A percentile compares a stretch with the other conserved stretches of the same genome.
These are phyloP conservation scores for Colletotrichum tabaci DNA, from an alignment of 2,329 filamentous ascomycete species.

Conservation along the genomic window DNA sequence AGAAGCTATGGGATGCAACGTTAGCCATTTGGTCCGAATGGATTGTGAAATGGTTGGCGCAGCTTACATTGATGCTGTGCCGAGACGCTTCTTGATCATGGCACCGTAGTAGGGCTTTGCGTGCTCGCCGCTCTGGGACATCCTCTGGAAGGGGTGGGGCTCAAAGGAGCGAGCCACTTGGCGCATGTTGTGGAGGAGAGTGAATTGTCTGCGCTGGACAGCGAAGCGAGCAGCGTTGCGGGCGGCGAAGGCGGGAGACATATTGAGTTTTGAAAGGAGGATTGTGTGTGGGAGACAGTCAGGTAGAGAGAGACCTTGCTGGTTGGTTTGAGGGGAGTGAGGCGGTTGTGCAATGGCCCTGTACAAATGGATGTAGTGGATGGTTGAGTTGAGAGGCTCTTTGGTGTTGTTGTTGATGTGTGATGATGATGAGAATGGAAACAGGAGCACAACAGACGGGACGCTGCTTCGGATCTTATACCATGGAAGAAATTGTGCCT, in stretches of 20 bases:
- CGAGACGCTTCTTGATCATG: constrained; percentile 51
- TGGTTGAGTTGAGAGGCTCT: constrained; percentile 40
- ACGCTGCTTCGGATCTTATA: constrained; percentile 43
- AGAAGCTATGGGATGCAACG: constrained; percentile 18
- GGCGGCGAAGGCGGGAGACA: constrained; percentile 54
- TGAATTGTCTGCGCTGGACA: constrained; percentile 52
- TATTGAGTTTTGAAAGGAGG: constrained; percentile 43
- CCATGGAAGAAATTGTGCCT: constrained; percentile 19
- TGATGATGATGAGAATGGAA: constrained; percentile 39
- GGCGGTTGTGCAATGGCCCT: constrained; percentile 22
- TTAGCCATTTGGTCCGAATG: constrained; percentile 6
- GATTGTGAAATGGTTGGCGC: neutral
- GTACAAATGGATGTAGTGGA: constrained; percentile 30
- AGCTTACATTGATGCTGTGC: constrained; percentile 53
- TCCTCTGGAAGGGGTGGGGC: constrained; percentile 56
- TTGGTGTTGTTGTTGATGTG: constrained; percentile 31
- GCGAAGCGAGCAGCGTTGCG: constrained; percentile 48
- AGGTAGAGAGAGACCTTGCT: constrained; percentile 29
- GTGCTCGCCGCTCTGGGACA: constrained; percentile 47
- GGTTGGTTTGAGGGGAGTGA: constrained; percentile 31
- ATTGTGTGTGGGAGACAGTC: constrained; percentile 7
- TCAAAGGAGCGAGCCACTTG: constrained; percentile 55
- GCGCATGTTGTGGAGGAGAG: constrained; percentile 53
- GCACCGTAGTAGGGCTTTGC: constrained; percentile 56
- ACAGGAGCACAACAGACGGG: constrained; percentile 29